These are phyloP conservation scores for Ustilago curta DNA, from an alignment of 1,284 basidiomycete species.

Conservation along the genomic window DNA sequence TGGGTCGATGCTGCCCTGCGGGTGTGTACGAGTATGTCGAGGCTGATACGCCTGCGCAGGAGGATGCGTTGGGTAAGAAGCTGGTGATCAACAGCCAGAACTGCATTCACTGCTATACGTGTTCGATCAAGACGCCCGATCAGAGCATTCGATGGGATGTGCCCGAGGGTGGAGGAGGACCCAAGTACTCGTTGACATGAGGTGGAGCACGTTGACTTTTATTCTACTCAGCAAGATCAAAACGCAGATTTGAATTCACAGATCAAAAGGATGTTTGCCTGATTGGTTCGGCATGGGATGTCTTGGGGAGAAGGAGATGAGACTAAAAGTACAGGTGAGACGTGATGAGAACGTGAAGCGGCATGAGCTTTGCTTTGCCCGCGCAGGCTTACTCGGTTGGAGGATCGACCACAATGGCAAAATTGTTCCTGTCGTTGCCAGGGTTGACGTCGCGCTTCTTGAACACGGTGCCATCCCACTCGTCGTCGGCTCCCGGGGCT, in stretches of 20 bases:
- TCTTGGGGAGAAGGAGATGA: not conserved
- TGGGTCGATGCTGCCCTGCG: constrained; percentile 91
- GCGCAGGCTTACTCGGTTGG: constrained; percentile 29
- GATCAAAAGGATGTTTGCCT: not conserved
- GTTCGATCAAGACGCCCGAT: constrained; percentile 67
- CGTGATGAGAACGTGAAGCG: not conserved
- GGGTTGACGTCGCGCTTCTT: constrained; percentile 66
- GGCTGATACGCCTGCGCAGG: constrained; percentile 73
- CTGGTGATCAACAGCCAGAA: constrained; percentile 94
- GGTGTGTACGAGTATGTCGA: constrained; percentile 97
- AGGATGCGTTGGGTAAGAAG: constrained; percentile 79
- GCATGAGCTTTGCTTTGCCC: too few species aligned
- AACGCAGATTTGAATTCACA: constrained; percentile 1
- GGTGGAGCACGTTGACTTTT: not conserved
- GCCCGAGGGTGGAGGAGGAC: constrained; percentile 68
- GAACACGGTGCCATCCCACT: constrained; percentile 67
- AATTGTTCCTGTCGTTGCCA: constrained; percentile 70
- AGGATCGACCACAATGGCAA: constrained; percentile 62
- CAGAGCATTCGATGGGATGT: constrained; percentile 66
- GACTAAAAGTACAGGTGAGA: constrained; percentile 26
- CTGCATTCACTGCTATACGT: constrained; percentile 69
- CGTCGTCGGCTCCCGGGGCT: constrained; percentile 14
- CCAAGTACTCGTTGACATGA: constrained; percentile 65
- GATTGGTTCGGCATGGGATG: not conserved
- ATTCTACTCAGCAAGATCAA: constrained; percentile 1